These are phyloP conservation scores for Raphanus raphanistrum DNA, from an alignment of 345 rosid species.

Conservation along the genomic window DNA sequence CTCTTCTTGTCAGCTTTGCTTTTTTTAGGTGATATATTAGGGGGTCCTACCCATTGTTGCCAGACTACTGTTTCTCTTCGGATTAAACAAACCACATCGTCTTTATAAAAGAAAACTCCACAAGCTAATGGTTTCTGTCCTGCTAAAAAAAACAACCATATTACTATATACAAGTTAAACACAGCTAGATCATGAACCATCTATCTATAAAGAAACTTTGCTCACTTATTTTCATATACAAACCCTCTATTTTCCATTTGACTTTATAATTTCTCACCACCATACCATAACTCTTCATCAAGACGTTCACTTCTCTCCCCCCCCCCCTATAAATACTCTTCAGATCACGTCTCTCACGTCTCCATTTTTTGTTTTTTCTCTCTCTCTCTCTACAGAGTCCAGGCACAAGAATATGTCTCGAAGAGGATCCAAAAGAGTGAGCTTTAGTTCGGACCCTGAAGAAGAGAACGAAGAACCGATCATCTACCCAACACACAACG, in stretches of 20 bases:
- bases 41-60: constrained; percentile 15
- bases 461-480: constrained; percentile 16
- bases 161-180: background rate
- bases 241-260: background rate
- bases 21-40: constrained; percentile 13
- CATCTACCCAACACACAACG: constrained; percentile 6
- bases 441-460: constrained; percentile 60
- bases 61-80: background rate
- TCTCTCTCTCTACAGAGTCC: background rate
- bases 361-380: constrained; percentile 24
- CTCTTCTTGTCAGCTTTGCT: constrained; percentile 32
- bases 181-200: background rate
- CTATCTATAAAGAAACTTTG: background rate
- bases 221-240: background rate
- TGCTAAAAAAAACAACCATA: background rate
- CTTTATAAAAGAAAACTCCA: background rate
- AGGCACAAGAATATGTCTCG: constrained; percentile 52
- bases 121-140: background rate
- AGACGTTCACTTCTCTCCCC: background rate
- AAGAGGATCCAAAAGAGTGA: constrained; percentile 55
- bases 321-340: constrained; percentile 44
- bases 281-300: background rate
- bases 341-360: constrained; percentile 28
- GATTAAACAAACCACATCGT: background rate
- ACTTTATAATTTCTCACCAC: constrained; percentile 1